Conservation (phyloP, 257 asterid species). For the Knoxia roxburghii region DNA sequence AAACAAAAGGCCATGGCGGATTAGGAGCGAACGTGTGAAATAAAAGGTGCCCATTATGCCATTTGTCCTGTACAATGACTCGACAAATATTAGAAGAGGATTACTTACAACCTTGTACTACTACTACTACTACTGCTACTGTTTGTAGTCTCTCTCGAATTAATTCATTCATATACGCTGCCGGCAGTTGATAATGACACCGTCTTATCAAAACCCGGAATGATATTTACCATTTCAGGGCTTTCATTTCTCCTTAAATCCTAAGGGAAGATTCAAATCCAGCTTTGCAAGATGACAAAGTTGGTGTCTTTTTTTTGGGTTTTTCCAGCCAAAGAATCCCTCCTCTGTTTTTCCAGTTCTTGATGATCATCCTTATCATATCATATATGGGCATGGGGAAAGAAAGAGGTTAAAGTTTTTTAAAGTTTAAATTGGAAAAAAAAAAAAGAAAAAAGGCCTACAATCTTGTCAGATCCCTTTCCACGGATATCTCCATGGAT, state of each 20-base stretch:
- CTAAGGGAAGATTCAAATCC: neutral
- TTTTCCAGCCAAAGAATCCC: too few relatives aligned
- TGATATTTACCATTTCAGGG: neutral
- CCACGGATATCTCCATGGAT: constrained; percentile 62
- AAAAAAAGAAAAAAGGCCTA: neutral
- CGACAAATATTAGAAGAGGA: neutral
- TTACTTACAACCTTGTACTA: neutral
- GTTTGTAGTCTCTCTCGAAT: too few relatives aligned
- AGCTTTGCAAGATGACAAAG: constrained; percentile 3
- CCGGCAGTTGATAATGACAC: constrained; percentile 12
- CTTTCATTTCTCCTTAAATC: too few relatives aligned
- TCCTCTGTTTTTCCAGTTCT: too few relatives aligned
- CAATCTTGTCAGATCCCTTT: constrained; percentile 51
- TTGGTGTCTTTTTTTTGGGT: too few relatives aligned
- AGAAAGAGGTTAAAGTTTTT: too few relatives aligned
- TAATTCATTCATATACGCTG: too few relatives aligned
- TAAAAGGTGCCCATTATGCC: constrained; percentile 12
- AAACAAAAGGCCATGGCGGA: neutral
- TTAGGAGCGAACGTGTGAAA: neutral
- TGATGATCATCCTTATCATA: too few relatives aligned
- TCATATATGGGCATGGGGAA: too few relatives aligned
- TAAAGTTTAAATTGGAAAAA: constrained; percentile 15
- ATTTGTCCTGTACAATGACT: constrained; percentile 10
- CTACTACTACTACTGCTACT: too few relatives aligned
- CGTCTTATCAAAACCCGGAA: constrained; percentile 6